Evolutionary conservation across 2,329 filamentous ascomycete species (phyloP), one percentile per base, ranked within the genome.

Genomic region (Penicillium sp.): DNA sequence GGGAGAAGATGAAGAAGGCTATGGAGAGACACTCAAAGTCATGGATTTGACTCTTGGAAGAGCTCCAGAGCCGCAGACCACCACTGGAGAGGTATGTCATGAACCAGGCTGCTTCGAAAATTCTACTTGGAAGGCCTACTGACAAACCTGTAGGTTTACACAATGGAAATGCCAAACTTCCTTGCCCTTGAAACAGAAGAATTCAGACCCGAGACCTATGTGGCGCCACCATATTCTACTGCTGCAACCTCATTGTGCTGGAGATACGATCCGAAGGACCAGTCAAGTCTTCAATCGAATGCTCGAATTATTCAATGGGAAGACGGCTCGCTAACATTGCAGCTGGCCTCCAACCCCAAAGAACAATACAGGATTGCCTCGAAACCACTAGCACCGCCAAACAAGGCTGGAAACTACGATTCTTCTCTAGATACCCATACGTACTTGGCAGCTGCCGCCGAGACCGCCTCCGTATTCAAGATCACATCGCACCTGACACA

Each of bases 301-400:
- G 83, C 84, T 11, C 83, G 85, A 42, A 77, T 88, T 52, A 77
- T 87, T 50, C 80, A 82, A 60, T 88, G 85, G 85, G 85, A 83
- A 18, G 85, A 88, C 64, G 85, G 85, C 38, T 86, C 82, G 4
- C 71, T 87, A 47, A 87, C 85, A 2, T 74, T 88, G 3, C 85
- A 88, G 64, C 76, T 87, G 38, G 85, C 83, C 23, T 85, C 81
- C 14, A 80, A 84, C 38, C 82, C 84, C 1, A 77, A 73, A 35
- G 80, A 80, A 56, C 84, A 87, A 63, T 86, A 85, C 69, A 78
- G 81, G 59, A 81, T 86, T 56, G 72, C 81, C 59, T 76, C 81
- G 35, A 83, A 83, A 65, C 70, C 81, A 47, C 76, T 88, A 52
- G 82, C 81, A 30, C 82, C 83, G 61, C 76, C 81, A 30, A 79